Base-by-base conservation (phyloP, 176 grass and related monocot species). In the Rhynchospora breviuscula region DNA sequence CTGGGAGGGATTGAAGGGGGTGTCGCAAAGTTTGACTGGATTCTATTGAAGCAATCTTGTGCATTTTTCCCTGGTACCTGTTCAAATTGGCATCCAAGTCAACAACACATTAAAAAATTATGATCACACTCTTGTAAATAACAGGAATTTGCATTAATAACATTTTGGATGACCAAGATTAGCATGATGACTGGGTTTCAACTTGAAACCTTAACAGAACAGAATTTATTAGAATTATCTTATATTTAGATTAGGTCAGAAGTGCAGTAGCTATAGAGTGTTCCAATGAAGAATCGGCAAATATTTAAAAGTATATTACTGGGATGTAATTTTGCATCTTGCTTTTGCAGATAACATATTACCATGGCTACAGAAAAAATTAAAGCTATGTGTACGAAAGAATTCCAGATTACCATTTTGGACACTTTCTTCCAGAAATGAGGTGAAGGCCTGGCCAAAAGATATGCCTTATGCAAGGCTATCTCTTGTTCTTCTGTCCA, bases 371-470 rank as follows among this genome's bases (percentile, higher is more conserved):
- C 0, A 48, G 22, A 63, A 63, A 44, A 40, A 43, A 44, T 46
- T 45, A 51, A 46, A 47, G 45, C 21, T 65, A 52, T 26, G 5
- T 49, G n/a, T 59, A 51, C 40, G 12, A 84, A 84, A 68, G 45
- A 74, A 54, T 71, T 14, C 8, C 14, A 76, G 75, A 73, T 84
- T 98, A 94, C 95, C 95, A 98, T 91, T 89, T 90, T 98, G 71
- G 92, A 92, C 25, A 98, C 89, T 83, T 84, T 94, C 89, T 94
- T 98, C 92, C 95, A 98, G 82, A 98, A 98, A 94, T 93, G 90
- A 26, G 92, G 95, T 7, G 95, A 94, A 66, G 95, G 95, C 63
- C 86, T 87, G 44, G 89, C 90, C 70, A 26, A 75, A 62, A 98
- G 90, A 70, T 87, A 98, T 48, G 92, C 92, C 82, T 85, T 85